phyloP scores from a whole-genome alignment of 768 basidiomycete genomes.

The Trametes elegans region DNA sequence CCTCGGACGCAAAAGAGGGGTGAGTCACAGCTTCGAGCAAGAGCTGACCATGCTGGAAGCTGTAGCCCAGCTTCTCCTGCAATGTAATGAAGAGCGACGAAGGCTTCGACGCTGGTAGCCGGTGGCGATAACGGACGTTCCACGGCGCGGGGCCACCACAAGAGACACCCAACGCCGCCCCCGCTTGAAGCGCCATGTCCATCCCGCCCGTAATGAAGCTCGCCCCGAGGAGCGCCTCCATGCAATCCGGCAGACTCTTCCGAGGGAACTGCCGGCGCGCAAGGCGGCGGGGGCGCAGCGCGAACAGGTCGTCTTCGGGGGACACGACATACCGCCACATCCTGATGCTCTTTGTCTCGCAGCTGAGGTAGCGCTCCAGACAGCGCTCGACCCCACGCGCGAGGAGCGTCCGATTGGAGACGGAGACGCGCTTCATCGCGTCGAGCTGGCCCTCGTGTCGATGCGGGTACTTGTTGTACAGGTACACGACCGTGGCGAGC shows the following conservation, averaged over 20 bases:
- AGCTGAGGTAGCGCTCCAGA: constrained; percentile 61
- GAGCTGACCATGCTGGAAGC: constrained; percentile 59
- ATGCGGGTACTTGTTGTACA: constrained; percentile 73
- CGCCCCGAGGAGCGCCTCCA: constrained; percentile 84
- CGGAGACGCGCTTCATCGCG: constrained; percentile 55
- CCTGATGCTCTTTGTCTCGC: constrained; percentile 50
- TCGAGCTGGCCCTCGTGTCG: constrained; percentile 84
- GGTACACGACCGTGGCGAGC: constrained; percentile 69
- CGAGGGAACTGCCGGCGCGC: constrained; percentile 55
- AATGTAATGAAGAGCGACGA: constrained; percentile 51
- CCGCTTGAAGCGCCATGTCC: constrained; percentile 60
- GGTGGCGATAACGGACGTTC: constrained; percentile 51
- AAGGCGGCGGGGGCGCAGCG: constrained; percentile 27
- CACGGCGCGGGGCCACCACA: constrained; percentile 75
- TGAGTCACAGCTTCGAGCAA: constrained; percentile 84
- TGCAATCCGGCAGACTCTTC: constrained; percentile 80
- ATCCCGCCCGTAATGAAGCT: constrained; percentile 74
- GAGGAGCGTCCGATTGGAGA: constrained; percentile 73
- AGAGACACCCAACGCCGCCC: constrained; percentile 61
- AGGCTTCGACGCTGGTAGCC: constrained; percentile 32
- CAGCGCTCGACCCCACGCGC: constrained; percentile 61
- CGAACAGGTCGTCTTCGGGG: constrained; percentile 36
- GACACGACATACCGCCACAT: constrained; percentile 58
- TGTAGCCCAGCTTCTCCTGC: constrained; percentile 67
- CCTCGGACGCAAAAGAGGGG: constrained; percentile 61